Base-by-base conservation (phyloP, 2,329 filamentous ascomycete genomes). In the Colletotrichum neosansevieriae region DNA sequence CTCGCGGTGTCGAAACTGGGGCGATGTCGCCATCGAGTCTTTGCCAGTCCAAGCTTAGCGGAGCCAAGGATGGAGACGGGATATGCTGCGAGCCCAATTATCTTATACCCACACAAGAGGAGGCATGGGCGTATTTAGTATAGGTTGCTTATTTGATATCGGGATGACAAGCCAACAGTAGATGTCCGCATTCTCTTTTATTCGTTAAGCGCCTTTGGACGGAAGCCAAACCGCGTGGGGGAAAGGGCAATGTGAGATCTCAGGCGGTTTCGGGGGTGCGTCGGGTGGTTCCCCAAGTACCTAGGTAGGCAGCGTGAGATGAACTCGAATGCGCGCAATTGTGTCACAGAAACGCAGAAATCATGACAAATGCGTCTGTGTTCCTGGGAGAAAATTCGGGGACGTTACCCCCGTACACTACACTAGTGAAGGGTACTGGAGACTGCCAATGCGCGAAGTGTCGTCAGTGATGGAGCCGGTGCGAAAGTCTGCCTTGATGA, bases 21-120 rank as follows among this genome's bases (percentile, higher is more conserved):
- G 66, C 71, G 72, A 74, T 74, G 73, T 74, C 73, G 73, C 73
- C 72, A 74, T 74, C 72, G 65, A 70, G 68, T 63, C 72, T 69
- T 71, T 63, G 53, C 70, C 70, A 47, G 60, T 51, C 63, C 19
- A 70, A 71, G 70, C 60, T 62, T 71, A 71, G 70, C 63, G 63
- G 67, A 49, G 54, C 19, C 65, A 21, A 29, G 34, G 45, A 64
- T 64, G 53, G 64, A 29, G 60, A 50, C 50, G 45, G 65, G 45
- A 64, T 45, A 42, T 65, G 38, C 47, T 54, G 53, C 53, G 24
- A 60, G 54, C n/a, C 61, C 61, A 59, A 47, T 56, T 65, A 54
- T 65, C 54, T 56, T 65, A 59, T 68, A 42, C 24, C 47, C 65
- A 65, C 61, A 49, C 21, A 21, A 24, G 47, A 29, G 40, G 47